A percentile compares a stretch with the other conserved stretches of the same genome.
phyloP scores from a whole-genome alignment of 345 rosid species.

The Brassica nigra region DNA sequence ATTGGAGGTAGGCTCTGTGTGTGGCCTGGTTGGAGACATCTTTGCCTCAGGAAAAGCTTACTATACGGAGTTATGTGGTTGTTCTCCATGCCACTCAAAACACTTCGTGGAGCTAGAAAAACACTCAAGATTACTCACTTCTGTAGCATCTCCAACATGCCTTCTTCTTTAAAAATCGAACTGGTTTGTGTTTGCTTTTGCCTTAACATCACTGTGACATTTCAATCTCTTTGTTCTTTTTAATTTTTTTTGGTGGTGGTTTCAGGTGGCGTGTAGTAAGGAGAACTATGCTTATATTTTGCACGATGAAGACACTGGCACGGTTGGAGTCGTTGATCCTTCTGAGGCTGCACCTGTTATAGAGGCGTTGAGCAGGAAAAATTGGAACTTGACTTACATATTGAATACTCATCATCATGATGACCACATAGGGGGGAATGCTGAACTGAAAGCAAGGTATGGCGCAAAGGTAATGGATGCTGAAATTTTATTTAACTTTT shows the following conservation, averaged over 20 bases:
- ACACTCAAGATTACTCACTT: constrained; percentile 83
- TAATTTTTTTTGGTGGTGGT: constrained; percentile 11
- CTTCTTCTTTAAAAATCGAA: constrained; percentile 85
- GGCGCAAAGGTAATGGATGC: constrained; percentile 79
- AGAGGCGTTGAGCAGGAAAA: constrained; percentile 77
- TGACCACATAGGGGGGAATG: constrained; percentile 91
- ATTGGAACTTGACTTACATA: constrained; percentile 85
- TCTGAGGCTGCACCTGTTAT: constrained; percentile 86
- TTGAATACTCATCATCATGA: constrained; percentile 94
- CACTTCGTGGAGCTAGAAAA: constrained; percentile 87
- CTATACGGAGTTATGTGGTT: constrained; percentile 77
- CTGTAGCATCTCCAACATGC: constrained; percentile 78
- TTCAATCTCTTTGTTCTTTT: neutral
- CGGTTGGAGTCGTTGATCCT: constrained; percentile 99
- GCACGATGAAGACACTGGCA: constrained; percentile 92
- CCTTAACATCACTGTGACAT: neutral
- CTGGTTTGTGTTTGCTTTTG: constrained; percentile 51
- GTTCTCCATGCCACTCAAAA: constrained; percentile 76
- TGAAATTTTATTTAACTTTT: no score
- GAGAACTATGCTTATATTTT: constrained; percentile 94
- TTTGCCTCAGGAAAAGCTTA: constrained; percentile 84
- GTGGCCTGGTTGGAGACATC: constrained; percentile 83
- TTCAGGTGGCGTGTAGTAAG: constrained; percentile 86
- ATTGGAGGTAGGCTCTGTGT: constrained; percentile 68
- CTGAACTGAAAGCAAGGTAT: constrained; percentile 89